phyloP scores from a whole-genome alignment of 306 rosid genomes.

The Clitoria ternatea region DNA sequence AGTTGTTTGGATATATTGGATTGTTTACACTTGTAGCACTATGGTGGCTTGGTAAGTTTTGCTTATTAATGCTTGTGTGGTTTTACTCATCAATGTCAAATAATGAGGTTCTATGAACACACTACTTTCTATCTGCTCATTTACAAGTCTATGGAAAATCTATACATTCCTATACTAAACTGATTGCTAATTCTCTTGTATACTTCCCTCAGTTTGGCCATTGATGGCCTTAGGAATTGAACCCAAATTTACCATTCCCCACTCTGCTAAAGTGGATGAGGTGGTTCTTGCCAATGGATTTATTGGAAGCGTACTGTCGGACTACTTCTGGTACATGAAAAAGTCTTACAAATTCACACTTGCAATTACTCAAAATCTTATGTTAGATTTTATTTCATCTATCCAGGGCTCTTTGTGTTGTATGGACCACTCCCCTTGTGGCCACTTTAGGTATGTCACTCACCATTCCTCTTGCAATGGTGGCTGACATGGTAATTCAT shows the following conservation, averaged over 20 bases:
- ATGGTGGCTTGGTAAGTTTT: slow-evolving; percentile 83
- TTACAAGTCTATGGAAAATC: background rate
- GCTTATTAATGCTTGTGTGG: background rate
- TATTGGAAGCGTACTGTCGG: slow-evolving; percentile 83
- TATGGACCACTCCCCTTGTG: slow-evolving; percentile 92
- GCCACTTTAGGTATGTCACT: slow-evolving; percentile 97
- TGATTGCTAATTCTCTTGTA: background rate
- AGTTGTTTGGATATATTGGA: slow-evolving; percentile 89
- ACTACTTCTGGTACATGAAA: slow-evolving; percentile 71
- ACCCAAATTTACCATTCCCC: slow-evolving; percentile 83
- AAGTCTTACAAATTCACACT: background rate
- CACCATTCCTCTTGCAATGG: slow-evolving; percentile 91
- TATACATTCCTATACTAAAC: background rate
- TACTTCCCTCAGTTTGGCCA: slow-evolving; percentile 71
- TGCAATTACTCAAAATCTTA: slow-evolving; percentile 6
- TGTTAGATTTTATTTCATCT: slow-evolving; percentile 15
- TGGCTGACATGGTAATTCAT: slow-evolving; percentile 89
- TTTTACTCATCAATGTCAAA: background rate
- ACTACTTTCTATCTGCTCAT: background rate
- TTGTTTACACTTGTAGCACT: slow-evolving; percentile 71
- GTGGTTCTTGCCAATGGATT: slow-evolving; percentile 84
- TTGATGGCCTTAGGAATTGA: slow-evolving; percentile 83
- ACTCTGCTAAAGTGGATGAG: slow-evolving; percentile 72
- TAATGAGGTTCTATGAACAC: background rate
- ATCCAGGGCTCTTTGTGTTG: slow-evolving; percentile 83